Percentiles rank a stretch among this genome's conserved stretches.
These are phyloP conservation scores for Kockovaella imperatae DNA, from an alignment of 768 basidiomycete genomes.

Conservation along the genomic window DNA sequence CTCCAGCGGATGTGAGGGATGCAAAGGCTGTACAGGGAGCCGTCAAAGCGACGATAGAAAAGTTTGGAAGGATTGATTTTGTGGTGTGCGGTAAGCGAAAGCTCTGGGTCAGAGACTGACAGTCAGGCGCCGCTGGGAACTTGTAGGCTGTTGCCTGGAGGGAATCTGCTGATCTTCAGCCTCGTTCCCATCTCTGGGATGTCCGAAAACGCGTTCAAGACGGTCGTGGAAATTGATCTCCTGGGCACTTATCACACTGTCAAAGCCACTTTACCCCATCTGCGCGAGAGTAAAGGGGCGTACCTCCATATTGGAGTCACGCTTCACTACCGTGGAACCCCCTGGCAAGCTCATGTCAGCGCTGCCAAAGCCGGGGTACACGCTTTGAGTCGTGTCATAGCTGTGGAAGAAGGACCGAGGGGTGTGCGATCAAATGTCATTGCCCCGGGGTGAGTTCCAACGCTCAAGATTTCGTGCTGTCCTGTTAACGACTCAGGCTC, in stretches of 20 bases:
- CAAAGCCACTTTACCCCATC: conserved; percentile 74
- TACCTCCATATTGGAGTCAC: conserved; percentile 87
- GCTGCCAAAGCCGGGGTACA: conserved; percentile 94
- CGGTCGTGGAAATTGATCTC: conserved; percentile 89
- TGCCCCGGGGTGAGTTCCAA: conserved; percentile 47
- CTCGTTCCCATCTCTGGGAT: conserved; percentile 73
- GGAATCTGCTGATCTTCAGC: conserved; percentile 17
- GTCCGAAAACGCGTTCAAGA: conserved; percentile 82
- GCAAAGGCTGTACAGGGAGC: conserved; percentile 65
- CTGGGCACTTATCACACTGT: conserved; percentile 90
- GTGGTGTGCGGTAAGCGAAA: conserved; percentile 72
- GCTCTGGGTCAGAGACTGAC: background rate
- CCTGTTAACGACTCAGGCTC: conserved; percentile 47
- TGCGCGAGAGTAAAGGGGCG: conserved; percentile 65
- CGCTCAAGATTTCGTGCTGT: background rate
- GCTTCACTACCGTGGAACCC: conserved; percentile 60
- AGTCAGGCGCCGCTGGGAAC: conserved; percentile 84
- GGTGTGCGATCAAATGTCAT: conserved; percentile 73
- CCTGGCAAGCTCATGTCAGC: conserved; percentile 86
- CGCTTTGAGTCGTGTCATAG: conserved; percentile 73
- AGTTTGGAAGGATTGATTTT: conserved; percentile 83
- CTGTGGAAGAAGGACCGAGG: conserved; percentile 87
- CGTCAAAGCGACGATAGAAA: conserved; percentile 63
- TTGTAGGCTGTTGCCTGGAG: conserved; percentile 48
- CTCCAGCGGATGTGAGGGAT: conserved; percentile 74